phyloP scores from a whole-genome alignment of 1,284 basidiomycete species.

The Papiliotrema flavescens region DNA sequence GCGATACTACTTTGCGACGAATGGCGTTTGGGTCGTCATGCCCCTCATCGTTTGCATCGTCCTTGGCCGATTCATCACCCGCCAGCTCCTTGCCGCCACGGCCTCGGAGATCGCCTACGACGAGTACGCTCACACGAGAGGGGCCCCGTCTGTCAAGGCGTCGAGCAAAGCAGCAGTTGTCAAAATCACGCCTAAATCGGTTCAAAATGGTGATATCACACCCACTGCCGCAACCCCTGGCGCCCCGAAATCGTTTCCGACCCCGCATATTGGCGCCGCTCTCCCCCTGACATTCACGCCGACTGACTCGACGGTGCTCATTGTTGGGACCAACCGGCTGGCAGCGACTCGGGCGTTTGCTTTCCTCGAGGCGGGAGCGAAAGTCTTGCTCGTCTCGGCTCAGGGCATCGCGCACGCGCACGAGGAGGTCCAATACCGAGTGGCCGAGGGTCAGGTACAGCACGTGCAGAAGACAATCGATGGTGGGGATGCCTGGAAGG shows the following conservation, averaged over 20 bases:
- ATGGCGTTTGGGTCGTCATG: conserved; percentile 48
- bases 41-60: conserved; percentile 31
- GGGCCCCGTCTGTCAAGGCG: neutral
- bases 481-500: conserved; percentile 23
- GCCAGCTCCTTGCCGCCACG: conserved; percentile 25
- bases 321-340: conserved; percentile 71
- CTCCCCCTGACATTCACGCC: conserved; percentile 72
- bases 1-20: conserved; percentile 71
- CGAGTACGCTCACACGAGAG: conserved; percentile 9
- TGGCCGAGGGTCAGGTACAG: conserved; percentile 56
- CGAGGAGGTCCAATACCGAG: conserved; percentile 69
- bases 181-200: neutral
- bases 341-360: conserved; percentile 77
- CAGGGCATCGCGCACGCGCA: conserved; percentile 53
- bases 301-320: conserved; percentile 55
- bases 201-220: neutral
- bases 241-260: conserved; percentile 27
- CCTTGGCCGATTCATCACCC: conserved; percentile 29
- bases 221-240: neutral
- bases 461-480: conserved; percentile 51
- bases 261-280: conserved; percentile 59
- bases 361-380: conserved; percentile 75
- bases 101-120: conserved; percentile 22
- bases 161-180: neutral
- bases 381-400: conserved; percentile 60